Evolutionary conservation across 108 stramenopile genomes (phyloP).

Genomic region (Fistulifera pelliculosa): DNA sequence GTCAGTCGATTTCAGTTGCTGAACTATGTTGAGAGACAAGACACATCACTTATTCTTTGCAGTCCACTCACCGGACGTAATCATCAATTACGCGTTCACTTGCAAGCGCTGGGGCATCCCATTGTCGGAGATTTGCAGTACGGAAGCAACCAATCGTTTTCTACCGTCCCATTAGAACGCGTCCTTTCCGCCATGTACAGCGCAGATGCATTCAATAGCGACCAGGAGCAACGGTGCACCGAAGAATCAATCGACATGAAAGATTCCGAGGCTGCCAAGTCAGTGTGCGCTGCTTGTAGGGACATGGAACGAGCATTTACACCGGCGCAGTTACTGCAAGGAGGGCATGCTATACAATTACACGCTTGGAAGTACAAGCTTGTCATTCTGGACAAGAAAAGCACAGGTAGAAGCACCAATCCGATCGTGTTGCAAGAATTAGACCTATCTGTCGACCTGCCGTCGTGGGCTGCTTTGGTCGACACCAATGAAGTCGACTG

Average conservation of each 20-base stretch:
- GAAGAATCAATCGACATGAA: not conserved
- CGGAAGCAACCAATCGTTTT: slow-evolving; percentile 32
- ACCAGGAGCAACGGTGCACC: not conserved
- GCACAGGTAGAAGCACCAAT: too few relatives aligned
- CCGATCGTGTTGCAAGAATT: too few relatives aligned
- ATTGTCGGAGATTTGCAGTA: slow-evolving; percentile 79
- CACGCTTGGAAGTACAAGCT: slow-evolving; percentile 59
- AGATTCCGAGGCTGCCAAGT: slow-evolving; percentile 16
- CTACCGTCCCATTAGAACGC: slow-evolving; percentile 2
- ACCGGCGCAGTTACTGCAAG: slow-evolving; percentile 54
- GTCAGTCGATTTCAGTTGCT: slow-evolving; percentile 57
- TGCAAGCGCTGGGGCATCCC: slow-evolving; percentile 62
- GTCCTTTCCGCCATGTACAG: not conserved
- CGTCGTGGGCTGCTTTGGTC: too few relatives aligned
- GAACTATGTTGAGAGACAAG: slow-evolving; percentile 28
- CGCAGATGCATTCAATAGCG: not conserved
- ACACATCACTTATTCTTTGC: slow-evolving; percentile 58
- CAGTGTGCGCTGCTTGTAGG: slow-evolving; percentile 35
- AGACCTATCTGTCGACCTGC: too few relatives aligned
- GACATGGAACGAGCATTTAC: slow-evolving; percentile 36
- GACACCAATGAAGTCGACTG: too few relatives aligned
- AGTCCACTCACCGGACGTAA: slow-evolving; percentile 83
- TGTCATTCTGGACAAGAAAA: slow-evolving; percentile 4
- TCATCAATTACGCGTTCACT: slow-evolving; percentile 89
- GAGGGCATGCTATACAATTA: slow-evolving; percentile 59